A percentile compares a stretch with the other conserved stretches of the same genome.
Conservation (phyloP, 805 yeast species). For the Yamadazyma kitorensis region DNA sequence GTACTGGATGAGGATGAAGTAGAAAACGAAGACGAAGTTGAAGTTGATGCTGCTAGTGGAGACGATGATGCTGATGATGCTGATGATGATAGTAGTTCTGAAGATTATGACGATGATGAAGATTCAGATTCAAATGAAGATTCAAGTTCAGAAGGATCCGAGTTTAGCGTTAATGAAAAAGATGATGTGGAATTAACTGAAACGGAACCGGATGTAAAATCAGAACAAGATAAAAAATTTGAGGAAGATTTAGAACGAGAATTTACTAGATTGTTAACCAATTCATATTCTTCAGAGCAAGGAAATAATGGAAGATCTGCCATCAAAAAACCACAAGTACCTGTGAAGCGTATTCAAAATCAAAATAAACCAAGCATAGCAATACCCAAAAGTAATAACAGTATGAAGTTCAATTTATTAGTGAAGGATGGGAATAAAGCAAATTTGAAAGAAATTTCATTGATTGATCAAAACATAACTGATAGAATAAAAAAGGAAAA, state of each 20-base stretch:
- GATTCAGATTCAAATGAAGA: constrained; percentile 12
- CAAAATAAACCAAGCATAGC: neutral
- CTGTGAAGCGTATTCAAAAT: neutral
- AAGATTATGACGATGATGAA: constrained; percentile 21
- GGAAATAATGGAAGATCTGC: constrained; percentile 9
- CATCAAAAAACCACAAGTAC: constrained; percentile 6
- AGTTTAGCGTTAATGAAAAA: constrained; percentile 13
- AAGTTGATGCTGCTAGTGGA: constrained; percentile 17
- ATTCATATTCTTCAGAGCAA: constrained; percentile 36
- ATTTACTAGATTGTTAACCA: constrained; percentile 50
- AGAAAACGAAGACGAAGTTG: constrained; percentile 19
- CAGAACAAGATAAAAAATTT: constrained; percentile 40
- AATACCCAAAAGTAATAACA: neutral
- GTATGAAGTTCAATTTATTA: constrained; percentile 8
- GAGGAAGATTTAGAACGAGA: constrained; percentile 56
- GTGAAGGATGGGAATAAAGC: constrained; percentile 6
- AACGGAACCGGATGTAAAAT: constrained; percentile 19
- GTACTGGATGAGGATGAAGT: constrained; percentile 17
- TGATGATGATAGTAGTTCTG: constrained; percentile 21
- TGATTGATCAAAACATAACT: constrained; percentile 49
- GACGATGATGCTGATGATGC: constrained; percentile 21
- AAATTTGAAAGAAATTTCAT: constrained; percentile 8
- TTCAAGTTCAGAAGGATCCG: constrained; percentile 7
- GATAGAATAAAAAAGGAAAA: constrained; percentile 50
- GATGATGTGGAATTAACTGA: constrained; percentile 9